Evolutionary conservation across 2,329 filamentous ascomycete genomes (phyloP).

Genomic region (Immersiporthe knoxdaviesiana): DNA sequence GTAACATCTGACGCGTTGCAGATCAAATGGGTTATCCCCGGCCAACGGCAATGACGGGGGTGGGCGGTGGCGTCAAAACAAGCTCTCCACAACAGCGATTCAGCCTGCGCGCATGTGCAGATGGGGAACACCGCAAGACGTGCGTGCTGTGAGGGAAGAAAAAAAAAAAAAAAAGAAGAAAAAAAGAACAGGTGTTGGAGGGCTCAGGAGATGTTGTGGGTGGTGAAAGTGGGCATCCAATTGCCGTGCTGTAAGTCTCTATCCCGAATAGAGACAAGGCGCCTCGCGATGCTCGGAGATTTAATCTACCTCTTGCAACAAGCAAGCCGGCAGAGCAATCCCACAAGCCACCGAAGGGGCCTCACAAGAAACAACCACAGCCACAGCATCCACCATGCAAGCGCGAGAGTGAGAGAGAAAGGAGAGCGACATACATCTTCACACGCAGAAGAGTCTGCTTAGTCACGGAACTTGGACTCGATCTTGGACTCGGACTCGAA

Average conservation of each 20-base stretch:
- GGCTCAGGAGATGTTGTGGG: background rate
- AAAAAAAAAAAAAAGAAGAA: no score
- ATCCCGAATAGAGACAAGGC: background rate
- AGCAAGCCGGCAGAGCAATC: slow-evolving; percentile 13
- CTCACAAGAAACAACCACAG: slow-evolving; percentile 14
- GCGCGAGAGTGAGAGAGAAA: background rate
- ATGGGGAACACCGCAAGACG: no score
- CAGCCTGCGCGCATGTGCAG: background rate
- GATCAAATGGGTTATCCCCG: slow-evolving; percentile 7
- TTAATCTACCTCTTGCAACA: slow-evolving; percentile 28
- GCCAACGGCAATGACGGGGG: background rate
- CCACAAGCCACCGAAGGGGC: slow-evolving; percentile 16
- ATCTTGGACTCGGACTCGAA: no score
- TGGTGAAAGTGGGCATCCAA: background rate
- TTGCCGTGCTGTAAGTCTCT: background rate
- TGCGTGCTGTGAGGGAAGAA: no score
- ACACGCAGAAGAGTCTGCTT: background rate
- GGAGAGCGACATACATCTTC: background rate
- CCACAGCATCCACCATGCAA: slow-evolving; percentile 1
- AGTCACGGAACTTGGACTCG: background rate
- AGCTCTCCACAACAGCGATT: background rate
- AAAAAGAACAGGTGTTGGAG: background rate
- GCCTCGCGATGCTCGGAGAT: slow-evolving; percentile 26
- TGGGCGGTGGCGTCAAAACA: background rate
- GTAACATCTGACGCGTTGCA: slow-evolving; percentile 16